Base-by-base conservation (phyloP, 345 rosid genomes). In the Linum trigynum region DNA sequence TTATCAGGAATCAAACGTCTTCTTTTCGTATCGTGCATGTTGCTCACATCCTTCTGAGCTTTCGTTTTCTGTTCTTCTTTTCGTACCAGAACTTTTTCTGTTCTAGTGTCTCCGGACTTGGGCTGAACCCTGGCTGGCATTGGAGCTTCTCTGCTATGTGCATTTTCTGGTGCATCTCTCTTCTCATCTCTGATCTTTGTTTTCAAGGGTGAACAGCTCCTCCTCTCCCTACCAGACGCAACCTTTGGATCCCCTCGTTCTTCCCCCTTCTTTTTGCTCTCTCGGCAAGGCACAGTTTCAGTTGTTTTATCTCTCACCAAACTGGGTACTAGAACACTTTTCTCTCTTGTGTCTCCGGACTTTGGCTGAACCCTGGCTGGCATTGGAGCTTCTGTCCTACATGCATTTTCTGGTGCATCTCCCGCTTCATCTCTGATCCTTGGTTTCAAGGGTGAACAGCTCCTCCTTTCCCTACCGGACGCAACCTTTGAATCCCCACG, bases 1-100 rank as follows among this genome's bases (percentile, higher is more conserved):
- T 35, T 67, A 67, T 65, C 74, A 39, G 38, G 66, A 71, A 60
- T 65, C 50, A 12, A 62, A 55, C 50, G 70, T 55, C 60, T 66
- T 71, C 61, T 66, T 63, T 38, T 51, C 51, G 48, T 61, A 39
- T 56, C 40, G 16, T 40, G 55, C 41, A 62, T 6, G 23, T 55
- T 5, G 32, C 32, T 38, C 3, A 32, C 38, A n/a, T 4, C 14
- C 14, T 63, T 53, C 43, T 3, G 65, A 57, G 64, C 36, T 69
- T 8, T n/a, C 66, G 14, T 38, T 36, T 64, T 62, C 50, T 7
- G 38, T 64, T 39, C 60, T 56, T 23, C 32, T 23, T 23, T 23
- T 23, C 32, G 11, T 48, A 9, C 53, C 53, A 2, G 3, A 48
- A 48, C 53, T 15, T 48, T 9, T 48, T 48, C 14, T 12, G 38